Base-by-base conservation (phyloP, 228 moss, liverwort and hornwort genomes). In the Sphagnum fallax region DNA sequence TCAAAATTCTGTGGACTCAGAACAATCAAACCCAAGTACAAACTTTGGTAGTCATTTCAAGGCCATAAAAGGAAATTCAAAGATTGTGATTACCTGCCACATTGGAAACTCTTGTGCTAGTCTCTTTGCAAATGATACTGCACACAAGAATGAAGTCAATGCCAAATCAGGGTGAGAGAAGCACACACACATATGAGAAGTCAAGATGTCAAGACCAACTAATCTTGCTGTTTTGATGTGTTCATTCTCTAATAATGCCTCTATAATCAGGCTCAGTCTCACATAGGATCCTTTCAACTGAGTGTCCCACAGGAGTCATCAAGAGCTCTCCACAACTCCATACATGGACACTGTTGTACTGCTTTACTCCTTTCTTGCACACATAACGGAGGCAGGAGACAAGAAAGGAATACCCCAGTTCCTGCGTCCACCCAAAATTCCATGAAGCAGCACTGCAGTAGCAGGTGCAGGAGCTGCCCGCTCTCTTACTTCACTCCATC, bases 91-190 rank as follows among this genome's bases (percentile, higher is more conserved):
- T 79, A 92, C 95, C 89, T 95, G 95, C 96, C 96, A 97, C 51
- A 77, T 79, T 51, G 97, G 97, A 77, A 91, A 97, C 74, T 83
- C 88, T 72, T 87, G 91, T 15, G 91, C 97, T 75, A 97, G 91
- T 76, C 97, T 90, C 68, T 87, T 88, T 6, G 97, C 93, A 72
- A 97, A 97, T 47, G 97, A 91, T 61, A 82, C 92, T 95, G 80
- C 67, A 59, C 63, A 75, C 60, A 59, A 61, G 16, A 7, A 6
- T 66, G 32, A 32, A 32, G 32, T 32, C 32, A 32, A 32, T 32
- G 4, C 6, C 48, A 48, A n/a, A 6, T 47, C 8, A 53, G n/a
- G 52, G 6, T 9, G 13, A 52, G 16, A 16, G 55, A 32, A 14
- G 16, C 13, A 13, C 49, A 32, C 10, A 67, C 9, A 52, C 15